Percentiles rank a stretch among this genome's conserved stretches.
These are phyloP conservation scores for Salix arbutifolia DNA, from an alignment of 345 rosid species.

Conservation along the genomic window DNA sequence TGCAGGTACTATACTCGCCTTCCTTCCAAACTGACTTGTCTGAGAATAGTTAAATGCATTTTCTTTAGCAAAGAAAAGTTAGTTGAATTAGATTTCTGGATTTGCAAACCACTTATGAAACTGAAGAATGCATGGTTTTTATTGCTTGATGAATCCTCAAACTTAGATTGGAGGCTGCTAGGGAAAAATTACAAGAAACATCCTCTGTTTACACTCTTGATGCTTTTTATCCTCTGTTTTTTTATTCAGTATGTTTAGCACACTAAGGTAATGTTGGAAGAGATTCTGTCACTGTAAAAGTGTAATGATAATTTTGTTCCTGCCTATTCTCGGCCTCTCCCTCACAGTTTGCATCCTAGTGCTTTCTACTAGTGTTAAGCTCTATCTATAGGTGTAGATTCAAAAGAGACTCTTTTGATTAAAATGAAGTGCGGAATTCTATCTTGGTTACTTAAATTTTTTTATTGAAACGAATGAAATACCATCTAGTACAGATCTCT, in stretches of 20 bases:
- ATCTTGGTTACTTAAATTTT: not conserved
- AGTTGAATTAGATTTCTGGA: not conserved
- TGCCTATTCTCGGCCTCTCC: not conserved
- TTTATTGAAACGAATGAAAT: not conserved
- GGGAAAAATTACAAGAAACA: not conserved
- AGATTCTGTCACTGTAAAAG: not conserved
- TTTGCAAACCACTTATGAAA: not conserved
- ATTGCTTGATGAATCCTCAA: not conserved
- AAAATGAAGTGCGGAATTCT: not conserved
- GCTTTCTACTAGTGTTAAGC: not conserved
- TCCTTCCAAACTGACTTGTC: not conserved
- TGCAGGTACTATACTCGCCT: slow-evolving; percentile 42
- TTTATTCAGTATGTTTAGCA: no score
- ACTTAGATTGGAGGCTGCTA: not conserved
- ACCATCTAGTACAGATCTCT: not conserved
- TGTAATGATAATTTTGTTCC: not conserved
- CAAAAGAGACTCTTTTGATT: not conserved
- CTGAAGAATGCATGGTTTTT: not conserved
- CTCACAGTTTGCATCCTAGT: not conserved
- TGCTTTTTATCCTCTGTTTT: not conserved
- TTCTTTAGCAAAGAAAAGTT: not conserved
- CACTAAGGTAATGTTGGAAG: not conserved
- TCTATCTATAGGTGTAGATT: not conserved
- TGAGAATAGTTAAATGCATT: not conserved
- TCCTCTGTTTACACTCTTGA: not conserved